These are phyloP conservation scores for Wallacemonas sp. DNA, from an alignment of 208 protist species.

Conservation along the genomic window DNA sequence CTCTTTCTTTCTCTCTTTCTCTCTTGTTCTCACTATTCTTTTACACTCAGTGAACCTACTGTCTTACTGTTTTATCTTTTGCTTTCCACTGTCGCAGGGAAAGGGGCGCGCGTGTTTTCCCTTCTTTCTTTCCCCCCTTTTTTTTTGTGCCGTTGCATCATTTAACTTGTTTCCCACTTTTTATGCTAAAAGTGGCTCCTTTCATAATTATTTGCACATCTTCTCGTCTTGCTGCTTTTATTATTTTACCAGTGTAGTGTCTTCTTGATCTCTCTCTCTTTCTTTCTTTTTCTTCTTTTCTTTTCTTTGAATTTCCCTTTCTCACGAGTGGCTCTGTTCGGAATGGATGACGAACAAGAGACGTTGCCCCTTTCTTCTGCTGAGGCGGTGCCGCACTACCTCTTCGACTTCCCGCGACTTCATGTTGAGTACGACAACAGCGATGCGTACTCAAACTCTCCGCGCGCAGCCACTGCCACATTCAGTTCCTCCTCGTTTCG, in stretches of 20 bases:
- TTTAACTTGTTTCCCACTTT: too few relatives aligned
- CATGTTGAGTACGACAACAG: conserved; percentile 7
- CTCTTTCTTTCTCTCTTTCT: conserved; percentile 12
- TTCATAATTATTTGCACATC: conserved; percentile 3
- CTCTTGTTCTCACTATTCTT: background rate
- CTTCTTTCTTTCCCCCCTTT: background rate
- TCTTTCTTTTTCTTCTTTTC: conserved; percentile 12
- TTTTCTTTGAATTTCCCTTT: background rate
- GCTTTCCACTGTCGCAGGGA: too few relatives aligned
- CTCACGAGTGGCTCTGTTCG: background rate
- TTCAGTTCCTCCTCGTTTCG: background rate
- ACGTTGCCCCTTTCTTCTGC: background rate
- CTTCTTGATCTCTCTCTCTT: conserved; percentile 6
- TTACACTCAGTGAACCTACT: too few relatives aligned
- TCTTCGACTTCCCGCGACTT: conserved; percentile 6
- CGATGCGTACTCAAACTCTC: background rate
- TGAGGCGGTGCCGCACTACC: background rate
- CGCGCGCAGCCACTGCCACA: background rate
- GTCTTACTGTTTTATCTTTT: too few relatives aligned
- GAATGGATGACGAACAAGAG: background rate
- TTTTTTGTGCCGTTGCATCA: too few relatives aligned
- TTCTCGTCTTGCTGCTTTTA: background rate
- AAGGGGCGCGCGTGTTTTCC: too few relatives aligned
- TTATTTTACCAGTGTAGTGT: background rate
- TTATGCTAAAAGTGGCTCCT: too few relatives aligned